Base-by-base conservation (phyloP, 2,329 filamentous ascomycete genomes). In the Cladosporium oxysporum region DNA sequence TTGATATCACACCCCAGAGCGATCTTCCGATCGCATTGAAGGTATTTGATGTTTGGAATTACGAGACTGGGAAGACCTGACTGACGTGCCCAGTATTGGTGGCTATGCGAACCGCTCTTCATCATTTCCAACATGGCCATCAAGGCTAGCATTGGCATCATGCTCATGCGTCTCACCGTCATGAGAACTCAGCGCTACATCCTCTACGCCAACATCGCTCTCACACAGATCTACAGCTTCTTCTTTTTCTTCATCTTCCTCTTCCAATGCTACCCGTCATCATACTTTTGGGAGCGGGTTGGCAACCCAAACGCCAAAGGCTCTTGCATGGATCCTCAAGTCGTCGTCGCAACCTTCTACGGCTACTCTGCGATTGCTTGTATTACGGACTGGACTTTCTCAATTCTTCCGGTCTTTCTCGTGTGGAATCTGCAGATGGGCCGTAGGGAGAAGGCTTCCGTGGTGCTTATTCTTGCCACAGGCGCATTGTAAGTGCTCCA, bases 331-430 rank as follows among this genome's bases (percentile, higher is more conserved):
- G 68, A 74, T 29, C 75, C 76, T 5, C 75, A 80, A 1, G 76
- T 83, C 63, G 80, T 88, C 31, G 82, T 85, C 60, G 80, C 76
- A 28, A 79, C 72, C 23, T 73, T 71, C 1, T 76, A 76, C 62
- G 68, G 69, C 23, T 69, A 74, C 7, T 73, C 71, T 60, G 77
- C 71, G 1, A 66, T 79, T 8, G 79, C 79, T 41, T 78, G 80
- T 50, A 60, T 79, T 5, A 79, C 79, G 0, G 80, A 82, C 66
- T 75, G 80, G 66, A 73, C 77, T 1, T 76, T 81, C 58, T 79
- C 77, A 1, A 71, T 79, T 1, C 66, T 82, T 10, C 80, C 80
- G 0, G 74, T 78, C 7, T 77, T 79, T 31, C 78, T 82, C 65
- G 74, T 82, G 14, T 76, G 76, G 68, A 72, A 76, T 14, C 68